Evolutionary conservation across 2,329 filamentous ascomycete genomes (phyloP).

Genomic region (Fulvia fulva): DNA sequence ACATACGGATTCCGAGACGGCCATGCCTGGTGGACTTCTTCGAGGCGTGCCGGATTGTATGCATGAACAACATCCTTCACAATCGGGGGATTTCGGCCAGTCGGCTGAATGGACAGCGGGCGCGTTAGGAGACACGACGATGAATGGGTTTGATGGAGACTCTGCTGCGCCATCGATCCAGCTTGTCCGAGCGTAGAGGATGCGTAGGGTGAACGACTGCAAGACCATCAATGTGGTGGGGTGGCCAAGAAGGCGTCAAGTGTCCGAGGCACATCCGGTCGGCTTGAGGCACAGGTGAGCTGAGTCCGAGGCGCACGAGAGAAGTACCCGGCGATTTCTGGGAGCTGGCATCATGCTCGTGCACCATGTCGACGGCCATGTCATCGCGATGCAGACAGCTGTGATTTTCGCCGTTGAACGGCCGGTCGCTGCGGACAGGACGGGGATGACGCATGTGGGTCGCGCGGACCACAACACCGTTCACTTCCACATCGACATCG

Average conservation of each 20-base stretch:
- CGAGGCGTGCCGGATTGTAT: background rate
- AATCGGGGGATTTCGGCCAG: background rate
- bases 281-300: no score
- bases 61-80: background rate
- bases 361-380: background rate
- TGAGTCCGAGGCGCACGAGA: slow-evolving; percentile 5
- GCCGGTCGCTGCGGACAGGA: background rate
- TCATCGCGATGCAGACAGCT: slow-evolving; percentile 3
- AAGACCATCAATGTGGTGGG: no score
- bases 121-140: background rate
- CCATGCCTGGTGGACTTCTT: background rate
- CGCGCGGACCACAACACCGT: background rate
- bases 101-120: background rate
- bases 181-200: no score
- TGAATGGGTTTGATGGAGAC: background rate
- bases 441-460: background rate
- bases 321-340: background rate
- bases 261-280: no score
- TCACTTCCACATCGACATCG: background rate
- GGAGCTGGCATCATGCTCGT: background rate
- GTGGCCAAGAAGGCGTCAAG: no score
- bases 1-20: background rate
- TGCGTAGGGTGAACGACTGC: no score
- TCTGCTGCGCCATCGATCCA: no score
- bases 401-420: background rate